phyloP scores from a whole-genome alignment of 2,329 filamentous ascomycete genomes.

The Fusarium sambucinum region DNA sequence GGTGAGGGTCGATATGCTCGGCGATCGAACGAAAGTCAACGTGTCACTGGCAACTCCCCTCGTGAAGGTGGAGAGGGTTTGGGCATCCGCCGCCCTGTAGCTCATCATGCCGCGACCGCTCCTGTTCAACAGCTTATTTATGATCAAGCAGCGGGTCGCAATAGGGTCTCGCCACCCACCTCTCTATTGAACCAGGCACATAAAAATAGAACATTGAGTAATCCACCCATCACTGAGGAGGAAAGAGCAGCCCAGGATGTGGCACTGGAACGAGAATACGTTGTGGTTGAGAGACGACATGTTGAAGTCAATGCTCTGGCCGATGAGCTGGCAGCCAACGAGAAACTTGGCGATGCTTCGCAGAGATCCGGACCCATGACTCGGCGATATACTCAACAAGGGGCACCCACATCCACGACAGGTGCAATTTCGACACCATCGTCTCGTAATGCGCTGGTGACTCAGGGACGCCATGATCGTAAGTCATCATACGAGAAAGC shows the following conservation, averaged over 20 bases:
- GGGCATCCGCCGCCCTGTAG: slow-evolving; percentile 63
- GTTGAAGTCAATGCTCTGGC: slow-evolving; percentile 98
- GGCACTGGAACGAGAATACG: slow-evolving; percentile 92
- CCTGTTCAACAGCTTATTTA: slow-evolving; percentile 57
- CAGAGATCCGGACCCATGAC: slow-evolving; percentile 73
- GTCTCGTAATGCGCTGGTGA: slow-evolving; percentile 80
- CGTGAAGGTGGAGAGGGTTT: slow-evolving; percentile 63
- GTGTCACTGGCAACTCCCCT: slow-evolving; percentile 56
- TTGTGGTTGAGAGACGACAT: slow-evolving; percentile 92
- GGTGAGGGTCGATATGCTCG: slow-evolving; percentile 54
- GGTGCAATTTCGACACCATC: slow-evolving; percentile 75
- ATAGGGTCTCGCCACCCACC: slow-evolving; percentile 44
- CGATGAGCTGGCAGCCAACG: slow-evolving; percentile 90
- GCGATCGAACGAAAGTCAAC: slow-evolving; percentile 47
- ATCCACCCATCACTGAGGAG: slow-evolving; percentile 65
- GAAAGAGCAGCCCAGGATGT: slow-evolving; percentile 86
- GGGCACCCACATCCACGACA: slow-evolving; percentile 73
- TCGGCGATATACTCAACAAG: slow-evolving; percentile 83
- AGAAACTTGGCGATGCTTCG: slow-evolving; percentile 67
- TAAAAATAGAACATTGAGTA: slow-evolving; percentile 48
- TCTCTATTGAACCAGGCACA: slow-evolving; percentile 52
- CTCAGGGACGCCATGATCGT: slow-evolving; percentile 78
- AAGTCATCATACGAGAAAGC: slow-evolving; percentile 82
- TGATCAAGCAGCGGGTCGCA: slow-evolving; percentile 41
- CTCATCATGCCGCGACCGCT: slow-evolving; percentile 62